Conservation (phyloP, 2,329 filamentous ascomycete species). For the Pyrenophora tritici-repentis region DNA sequence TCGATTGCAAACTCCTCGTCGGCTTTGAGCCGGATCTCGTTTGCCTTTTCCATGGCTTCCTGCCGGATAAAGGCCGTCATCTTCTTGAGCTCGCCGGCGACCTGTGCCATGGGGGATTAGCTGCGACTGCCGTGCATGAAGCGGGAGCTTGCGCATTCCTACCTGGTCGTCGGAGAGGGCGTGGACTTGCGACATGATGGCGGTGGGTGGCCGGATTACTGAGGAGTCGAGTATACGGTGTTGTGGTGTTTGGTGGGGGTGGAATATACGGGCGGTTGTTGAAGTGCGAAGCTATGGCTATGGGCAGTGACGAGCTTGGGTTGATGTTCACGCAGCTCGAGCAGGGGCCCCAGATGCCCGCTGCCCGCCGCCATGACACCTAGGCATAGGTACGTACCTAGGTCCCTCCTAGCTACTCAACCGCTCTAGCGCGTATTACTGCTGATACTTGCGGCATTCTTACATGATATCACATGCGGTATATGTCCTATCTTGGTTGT, state of each 20-base stretch:
- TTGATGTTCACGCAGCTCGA: slow-evolving; percentile 28
- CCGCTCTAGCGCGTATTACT: slow-evolving; percentile 1
- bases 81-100: slow-evolving; percentile 97
- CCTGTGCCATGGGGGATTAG: slow-evolving; percentile 65
- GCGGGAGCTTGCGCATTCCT: slow-evolving; percentile 43
- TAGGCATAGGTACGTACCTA: not conserved
- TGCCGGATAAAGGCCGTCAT: slow-evolving; percentile 99
- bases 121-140: slow-evolving; percentile 33
- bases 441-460: slow-evolving; percentile 6
- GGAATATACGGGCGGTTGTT: not conserved
- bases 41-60: slow-evolving; percentile 94
- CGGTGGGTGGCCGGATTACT: slow-evolving; percentile 24
- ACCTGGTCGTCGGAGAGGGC: slow-evolving; percentile 98
- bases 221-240: not conserved
- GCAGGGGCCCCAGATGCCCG: slow-evolving; percentile 20
- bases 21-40: slow-evolving; percentile 97
- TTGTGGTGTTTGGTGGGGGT: not conserved
- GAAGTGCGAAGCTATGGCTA: slow-evolving; percentile 7
- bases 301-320: slow-evolving; percentile 30
- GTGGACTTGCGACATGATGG: slow-evolving; percentile 87
- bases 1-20: slow-evolving; percentile 99
- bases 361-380: slow-evolving; percentile 4
- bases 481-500: too few relatives aligned
- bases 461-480: too few relatives aligned
- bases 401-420: too few relatives aligned